A percentile compares a stretch with the other conserved stretches of the same genome.
These are phyloP conservation scores for Parietaria judaica DNA, from an alignment of 306 rosid species.

Conservation along the genomic window DNA sequence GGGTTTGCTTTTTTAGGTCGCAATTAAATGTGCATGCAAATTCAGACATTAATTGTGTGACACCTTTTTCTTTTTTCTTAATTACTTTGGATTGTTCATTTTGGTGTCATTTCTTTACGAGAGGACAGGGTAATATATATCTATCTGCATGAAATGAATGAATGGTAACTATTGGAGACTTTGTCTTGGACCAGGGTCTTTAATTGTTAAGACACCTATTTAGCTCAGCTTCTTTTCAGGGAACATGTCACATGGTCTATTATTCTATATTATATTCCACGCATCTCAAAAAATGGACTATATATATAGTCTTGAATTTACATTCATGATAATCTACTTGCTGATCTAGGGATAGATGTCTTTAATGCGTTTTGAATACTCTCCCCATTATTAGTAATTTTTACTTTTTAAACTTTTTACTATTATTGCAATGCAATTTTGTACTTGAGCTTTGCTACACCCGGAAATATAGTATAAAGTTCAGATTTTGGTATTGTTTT, in stretches of 20 bases:
- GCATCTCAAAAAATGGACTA: constrained; percentile 2
- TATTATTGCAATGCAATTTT: too few relatives aligned
- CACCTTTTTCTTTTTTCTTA: background rate
- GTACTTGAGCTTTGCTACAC: background rate
- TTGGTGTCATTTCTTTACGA: background rate
- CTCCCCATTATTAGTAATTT: background rate
- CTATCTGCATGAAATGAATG: background rate
- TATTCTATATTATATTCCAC: background rate
- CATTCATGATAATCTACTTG: background rate
- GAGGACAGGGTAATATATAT: too few relatives aligned
- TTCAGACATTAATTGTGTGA: background rate
- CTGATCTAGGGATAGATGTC: too few relatives aligned
- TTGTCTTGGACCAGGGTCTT: background rate
- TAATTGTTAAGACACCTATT: background rate
- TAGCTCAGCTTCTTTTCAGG: background rate
- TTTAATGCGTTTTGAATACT: background rate
- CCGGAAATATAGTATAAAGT: background rate
- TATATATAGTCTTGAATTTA: background rate
- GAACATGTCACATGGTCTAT: constrained; percentile 3
- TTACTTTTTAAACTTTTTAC: too few relatives aligned
- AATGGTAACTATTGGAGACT: background rate
- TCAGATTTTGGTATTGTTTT: background rate
- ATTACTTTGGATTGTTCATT: background rate
- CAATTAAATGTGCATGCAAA: constrained; percentile 23
- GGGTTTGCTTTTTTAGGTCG: constrained; percentile 22